These are phyloP conservation scores for Naganishia kalamii DNA, from an alignment of 768 basidiomycete species.

Conservation along the genomic window DNA sequence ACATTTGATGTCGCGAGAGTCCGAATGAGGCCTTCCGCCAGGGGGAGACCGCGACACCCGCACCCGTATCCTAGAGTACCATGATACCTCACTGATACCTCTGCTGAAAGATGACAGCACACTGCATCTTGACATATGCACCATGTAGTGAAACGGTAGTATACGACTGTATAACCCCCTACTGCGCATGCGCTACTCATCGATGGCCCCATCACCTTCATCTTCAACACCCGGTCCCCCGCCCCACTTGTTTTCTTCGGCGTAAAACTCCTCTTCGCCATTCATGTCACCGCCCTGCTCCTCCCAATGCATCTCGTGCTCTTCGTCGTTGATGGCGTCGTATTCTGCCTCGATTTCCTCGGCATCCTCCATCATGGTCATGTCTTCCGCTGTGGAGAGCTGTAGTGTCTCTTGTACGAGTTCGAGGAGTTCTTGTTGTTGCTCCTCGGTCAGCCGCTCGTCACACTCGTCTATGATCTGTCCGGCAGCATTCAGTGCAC, in stretches of 20 bases:
- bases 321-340: conserved; percentile 23
- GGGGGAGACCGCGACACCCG: too few relatives aligned
- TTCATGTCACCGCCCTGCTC: conserved; percentile 19
- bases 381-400: conserved; percentile 16
- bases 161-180: too few relatives aligned
- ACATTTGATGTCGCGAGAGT: too few relatives aligned
- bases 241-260: conserved; percentile 39
- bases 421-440: conserved; percentile 61
- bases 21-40: too few relatives aligned
- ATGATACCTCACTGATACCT: too few relatives aligned
- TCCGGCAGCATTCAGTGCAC: neutral
- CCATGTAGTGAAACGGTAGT: too few relatives aligned
- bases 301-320: conserved; percentile 27
- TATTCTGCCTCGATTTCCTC: conserved; percentile 16
- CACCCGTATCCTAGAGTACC: too few relatives aligned
- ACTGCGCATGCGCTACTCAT: conserved; percentile 22
- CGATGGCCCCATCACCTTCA: conserved; percentile 37
- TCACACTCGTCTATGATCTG: conserved; percentile 90
- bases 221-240: conserved; percentile 41
- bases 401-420: conserved; percentile 49
- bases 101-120: too few relatives aligned
- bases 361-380: conserved; percentile 26
- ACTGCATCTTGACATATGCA: too few relatives aligned
- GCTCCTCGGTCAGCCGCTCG: conserved; percentile 63
- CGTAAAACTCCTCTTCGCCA: conserved; percentile 33